Percentiles rank a stretch among this genome's conserved stretches.
phyloP scores from a whole-genome alignment of 257 asterid genomes.

The Primulina tabacum region DNA sequence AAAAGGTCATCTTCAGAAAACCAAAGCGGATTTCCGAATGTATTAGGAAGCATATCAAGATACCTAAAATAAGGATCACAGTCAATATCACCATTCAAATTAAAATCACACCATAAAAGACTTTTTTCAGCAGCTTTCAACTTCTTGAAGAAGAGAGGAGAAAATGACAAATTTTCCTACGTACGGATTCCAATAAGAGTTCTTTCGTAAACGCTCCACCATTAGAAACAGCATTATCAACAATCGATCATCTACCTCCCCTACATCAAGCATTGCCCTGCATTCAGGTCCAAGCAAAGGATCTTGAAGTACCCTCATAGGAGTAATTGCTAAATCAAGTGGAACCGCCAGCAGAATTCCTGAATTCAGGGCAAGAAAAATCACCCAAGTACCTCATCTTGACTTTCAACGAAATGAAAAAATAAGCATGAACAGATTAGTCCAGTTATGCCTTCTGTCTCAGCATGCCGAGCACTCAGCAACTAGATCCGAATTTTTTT shows the following conservation, averaged over 20 bases:
- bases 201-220: conserved; percentile 67
- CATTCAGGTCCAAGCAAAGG: conserved; percentile 84
- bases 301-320: conserved; percentile 91
- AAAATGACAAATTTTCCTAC: conserved; percentile 20
- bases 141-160: not conserved
- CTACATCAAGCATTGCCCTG: conserved; percentile 72
- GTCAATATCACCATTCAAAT: conserved; percentile 3
- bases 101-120: conserved; percentile 1
- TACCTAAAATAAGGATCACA: conserved; percentile 46
- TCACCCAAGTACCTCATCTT: not conserved
- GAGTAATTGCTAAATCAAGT: conserved; percentile 80
- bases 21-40: conserved; percentile 87
- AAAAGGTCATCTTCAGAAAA: conserved; percentile 76
- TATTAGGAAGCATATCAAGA: conserved; percentile 85
- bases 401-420: not conserved
- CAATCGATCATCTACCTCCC: conserved; percentile 81
- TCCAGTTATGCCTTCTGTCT: not conserved
- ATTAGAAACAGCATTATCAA: conserved; percentile 74
- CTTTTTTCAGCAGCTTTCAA: not conserved
- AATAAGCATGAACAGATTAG: not conserved
- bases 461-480: not conserved
- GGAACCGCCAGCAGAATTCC: conserved; percentile 78
- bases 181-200: conserved; percentile 91
- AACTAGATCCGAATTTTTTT: not conserved
- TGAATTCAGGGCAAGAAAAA: conserved; percentile 19